Percentiles rank a stretch among this genome's conserved stretches.
These are phyloP conservation scores for Phylloporus arenicola DNA, from an alignment of 768 basidiomycete species.

Conservation along the genomic window DNA sequence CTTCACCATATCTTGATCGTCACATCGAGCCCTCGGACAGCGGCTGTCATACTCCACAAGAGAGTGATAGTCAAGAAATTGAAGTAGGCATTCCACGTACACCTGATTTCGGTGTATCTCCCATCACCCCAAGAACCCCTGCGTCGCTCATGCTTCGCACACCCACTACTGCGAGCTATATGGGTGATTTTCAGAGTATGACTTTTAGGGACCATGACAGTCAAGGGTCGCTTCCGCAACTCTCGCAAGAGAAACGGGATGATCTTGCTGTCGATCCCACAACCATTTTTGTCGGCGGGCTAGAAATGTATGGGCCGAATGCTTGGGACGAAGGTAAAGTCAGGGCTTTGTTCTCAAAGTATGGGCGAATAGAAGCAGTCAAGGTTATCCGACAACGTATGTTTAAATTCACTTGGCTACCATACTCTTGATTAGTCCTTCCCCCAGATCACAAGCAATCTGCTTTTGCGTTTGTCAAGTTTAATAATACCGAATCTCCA, in stretches of 20 bases:
- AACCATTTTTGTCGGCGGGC: constrained; percentile 72
- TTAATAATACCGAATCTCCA: constrained; percentile 57
- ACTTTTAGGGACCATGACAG: constrained; percentile 21
- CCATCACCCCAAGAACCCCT: constrained; percentile 47
- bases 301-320: constrained; percentile 56
- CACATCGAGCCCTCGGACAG: constrained; percentile 18
- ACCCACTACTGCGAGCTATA: constrained; percentile 37
- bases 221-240: constrained; percentile 14
- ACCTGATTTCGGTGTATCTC: constrained; percentile 43
- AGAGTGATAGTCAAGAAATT: constrained; percentile 34
- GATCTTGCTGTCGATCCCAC: constrained; percentile 54
- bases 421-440: background rate
- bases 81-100: constrained; percentile 35
- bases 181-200: constrained; percentile 31
- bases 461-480: constrained; percentile 80
- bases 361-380: constrained; percentile 59
- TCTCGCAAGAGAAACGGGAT: constrained; percentile 22
- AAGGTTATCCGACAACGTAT: constrained; percentile 63
- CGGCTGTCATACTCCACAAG: constrained; percentile 7
- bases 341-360: constrained; percentile 52
- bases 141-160: constrained; percentile 46
- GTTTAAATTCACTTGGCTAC: constrained; percentile 17
- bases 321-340: constrained; percentile 70
- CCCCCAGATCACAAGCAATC: constrained; percentile 51
- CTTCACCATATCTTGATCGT: constrained; percentile 11